These are phyloP conservation scores for Aspergillus sp. DNA, from an alignment of 2,329 filamentous ascomycete species.

Conservation along the genomic window DNA sequence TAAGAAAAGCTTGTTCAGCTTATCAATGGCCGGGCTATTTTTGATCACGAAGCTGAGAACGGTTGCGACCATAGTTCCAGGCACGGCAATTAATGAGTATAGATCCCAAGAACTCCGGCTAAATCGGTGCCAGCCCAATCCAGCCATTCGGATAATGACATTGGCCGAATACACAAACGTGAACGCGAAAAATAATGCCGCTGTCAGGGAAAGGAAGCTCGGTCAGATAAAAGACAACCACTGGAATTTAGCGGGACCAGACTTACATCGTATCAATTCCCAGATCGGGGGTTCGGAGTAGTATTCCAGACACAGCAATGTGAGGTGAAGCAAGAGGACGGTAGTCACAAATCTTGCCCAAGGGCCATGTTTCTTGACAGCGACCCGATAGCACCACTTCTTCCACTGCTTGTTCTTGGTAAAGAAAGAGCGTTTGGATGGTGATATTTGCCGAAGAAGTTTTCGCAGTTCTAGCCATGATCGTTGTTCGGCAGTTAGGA, in stretches of 20 bases:
- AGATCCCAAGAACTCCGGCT: conserved; percentile 92
- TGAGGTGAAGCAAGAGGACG: conserved; percentile 74
- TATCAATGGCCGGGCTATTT: conserved; percentile 58
- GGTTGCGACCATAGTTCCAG: conserved; percentile 77
- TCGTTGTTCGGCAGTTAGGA: conserved; percentile 88
- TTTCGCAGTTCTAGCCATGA: conserved; percentile 96
- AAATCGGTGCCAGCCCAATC: conserved; percentile 88
- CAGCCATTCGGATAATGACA: conserved; percentile 75
- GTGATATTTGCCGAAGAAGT: conserved; percentile 83
- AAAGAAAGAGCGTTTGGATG: conserved; percentile 83
- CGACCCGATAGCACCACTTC: conserved; percentile 90
- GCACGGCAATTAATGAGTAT: conserved; percentile 75
- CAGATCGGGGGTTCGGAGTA: conserved; percentile 69
- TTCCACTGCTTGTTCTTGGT: conserved; percentile 74
- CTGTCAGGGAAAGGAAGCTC: conserved; percentile 29
- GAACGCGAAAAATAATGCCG: conserved; percentile 73
- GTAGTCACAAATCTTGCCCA: conserved; percentile 83
- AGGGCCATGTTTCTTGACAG: conserved; percentile 85
- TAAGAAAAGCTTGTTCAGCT: conserved; percentile 89
- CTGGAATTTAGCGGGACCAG: too few relatives aligned
- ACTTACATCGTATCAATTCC: conserved; percentile 59
- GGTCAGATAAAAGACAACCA: background rate
- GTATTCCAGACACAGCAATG: conserved; percentile 80
- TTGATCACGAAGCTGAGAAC: conserved; percentile 65
- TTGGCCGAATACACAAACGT: conserved; percentile 80